These are phyloP conservation scores for Lophiostoma macrostomum DNA, from an alignment of 495 filamentous ascomycete genomes.

Conservation along the genomic window DNA sequence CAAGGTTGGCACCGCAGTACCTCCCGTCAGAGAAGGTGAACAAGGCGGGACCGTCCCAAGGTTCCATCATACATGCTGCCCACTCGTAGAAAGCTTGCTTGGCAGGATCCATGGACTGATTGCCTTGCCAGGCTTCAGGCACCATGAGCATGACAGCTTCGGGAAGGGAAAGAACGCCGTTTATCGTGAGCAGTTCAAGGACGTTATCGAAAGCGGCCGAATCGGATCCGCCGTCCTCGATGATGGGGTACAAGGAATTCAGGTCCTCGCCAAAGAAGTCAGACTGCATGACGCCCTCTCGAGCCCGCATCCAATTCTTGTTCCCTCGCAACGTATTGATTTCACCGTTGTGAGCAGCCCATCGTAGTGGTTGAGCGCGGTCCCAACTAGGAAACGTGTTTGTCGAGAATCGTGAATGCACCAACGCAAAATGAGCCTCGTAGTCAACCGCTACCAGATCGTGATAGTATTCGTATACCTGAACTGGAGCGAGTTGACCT, in stretches of 20 bases:
- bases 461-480: slow-evolving; percentile 99
- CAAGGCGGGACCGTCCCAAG: slow-evolving; percentile 96
- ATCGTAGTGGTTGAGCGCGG: slow-evolving; percentile 91
- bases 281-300: slow-evolving; percentile 93
- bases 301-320: slow-evolving; percentile 99
- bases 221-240: slow-evolving; percentile 97
- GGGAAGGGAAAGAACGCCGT: slow-evolving; percentile 92
- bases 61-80: slow-evolving; percentile 99
- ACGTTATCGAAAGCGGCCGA: slow-evolving; percentile 99
- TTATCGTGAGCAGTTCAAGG: slow-evolving; percentile 90
- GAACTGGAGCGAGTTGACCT: slow-evolving; percentile 90
- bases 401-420: slow-evolving; percentile 97
- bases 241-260: slow-evolving; percentile 86
- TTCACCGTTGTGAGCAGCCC: slow-evolving; percentile 99
- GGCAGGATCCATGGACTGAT: slow-evolving; percentile 83
- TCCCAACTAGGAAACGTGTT: slow-evolving; percentile 99
- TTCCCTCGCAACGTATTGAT: slow-evolving; percentile 98
- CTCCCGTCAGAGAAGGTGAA: slow-evolving; percentile 98
- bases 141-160: slow-evolving; percentile 99
- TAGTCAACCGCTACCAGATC: slow-evolving; percentile 97
- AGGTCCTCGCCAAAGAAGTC: slow-evolving; percentile 91
- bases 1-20: slow-evolving; percentile 98
- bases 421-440: slow-evolving; percentile 94
- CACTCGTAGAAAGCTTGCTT: slow-evolving; percentile 99
- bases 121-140: slow-evolving; percentile 98